Percentiles rank a stretch among this genome's conserved stretches.
Conservation (phyloP, 2,329 filamentous ascomycete genomes). For the Podosphaera xanthii region DNA sequence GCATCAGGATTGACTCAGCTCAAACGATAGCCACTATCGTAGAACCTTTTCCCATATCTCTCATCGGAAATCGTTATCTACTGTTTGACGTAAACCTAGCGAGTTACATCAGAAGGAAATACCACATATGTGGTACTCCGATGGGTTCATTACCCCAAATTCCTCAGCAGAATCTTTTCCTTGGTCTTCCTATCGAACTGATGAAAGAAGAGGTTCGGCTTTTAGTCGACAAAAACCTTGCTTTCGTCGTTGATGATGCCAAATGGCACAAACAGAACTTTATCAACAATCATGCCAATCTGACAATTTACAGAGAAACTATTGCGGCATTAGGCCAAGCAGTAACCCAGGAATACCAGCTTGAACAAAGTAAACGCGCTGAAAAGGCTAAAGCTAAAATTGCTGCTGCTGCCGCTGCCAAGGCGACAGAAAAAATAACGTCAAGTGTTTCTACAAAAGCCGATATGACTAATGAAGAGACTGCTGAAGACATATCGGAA, state of each 20-base stretch:
- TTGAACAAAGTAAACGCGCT: slow-evolving; percentile 8
- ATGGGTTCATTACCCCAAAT: slow-evolving; percentile 77
- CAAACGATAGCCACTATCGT: slow-evolving; percentile 4
- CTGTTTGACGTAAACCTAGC: slow-evolving; percentile 72
- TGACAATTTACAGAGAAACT: slow-evolving; percentile 39
- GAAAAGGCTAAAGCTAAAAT: slow-evolving; percentile 11
- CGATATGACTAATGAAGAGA: not conserved
- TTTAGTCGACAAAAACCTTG: slow-evolving; percentile 54
- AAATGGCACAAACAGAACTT: slow-evolving; percentile 44
- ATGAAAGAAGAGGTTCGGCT: slow-evolving; percentile 75
- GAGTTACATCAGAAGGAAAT: slow-evolving; percentile 50
- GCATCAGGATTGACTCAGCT: too few relatives aligned
- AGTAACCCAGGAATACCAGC: slow-evolving; percentile 20
- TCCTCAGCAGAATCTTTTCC: slow-evolving; percentile 84
- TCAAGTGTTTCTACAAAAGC: not conserved
- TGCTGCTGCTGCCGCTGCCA: slow-evolving; percentile 6
- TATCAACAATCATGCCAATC: slow-evolving; percentile 31
- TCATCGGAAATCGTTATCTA: slow-evolving; percentile 60
- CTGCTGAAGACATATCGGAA: not conserved
- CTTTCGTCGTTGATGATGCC: slow-evolving; percentile 60
- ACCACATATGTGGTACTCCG: slow-evolving; percentile 70
- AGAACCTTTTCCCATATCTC: slow-evolving; percentile 55
- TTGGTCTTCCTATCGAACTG: slow-evolving; percentile 69
- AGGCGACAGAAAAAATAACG: not conserved
- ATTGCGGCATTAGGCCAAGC: slow-evolving; percentile 22